A percentile compares a stretch with the other conserved stretches of the same genome.
phyloP scores from a whole-genome alignment of 139 green algal genomes.

The Nannochloris sp. region DNA sequence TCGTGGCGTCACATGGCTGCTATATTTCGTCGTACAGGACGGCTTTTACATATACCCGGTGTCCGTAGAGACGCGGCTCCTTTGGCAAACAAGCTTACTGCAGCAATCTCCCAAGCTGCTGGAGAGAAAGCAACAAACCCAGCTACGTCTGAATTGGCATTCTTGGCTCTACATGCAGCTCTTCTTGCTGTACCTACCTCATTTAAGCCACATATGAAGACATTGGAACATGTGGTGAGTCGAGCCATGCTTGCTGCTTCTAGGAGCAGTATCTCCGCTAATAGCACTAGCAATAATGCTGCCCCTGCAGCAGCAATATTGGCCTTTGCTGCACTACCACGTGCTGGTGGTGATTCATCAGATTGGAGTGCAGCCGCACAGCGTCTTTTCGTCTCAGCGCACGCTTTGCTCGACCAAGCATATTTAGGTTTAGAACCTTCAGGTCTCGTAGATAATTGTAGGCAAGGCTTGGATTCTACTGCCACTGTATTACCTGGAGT shows the following conservation, averaged over 20 bases:
- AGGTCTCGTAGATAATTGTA: not conserved
- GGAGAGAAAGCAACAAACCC: not conserved
- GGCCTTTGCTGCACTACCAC: conserved; percentile 18
- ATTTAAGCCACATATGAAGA: conserved; percentile 12
- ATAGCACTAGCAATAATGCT: not conserved
- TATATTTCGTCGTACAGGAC: conserved; percentile 29
- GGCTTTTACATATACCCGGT: conserved; percentile 40
- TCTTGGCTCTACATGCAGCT: conserved; percentile 16
- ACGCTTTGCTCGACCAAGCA: conserved; percentile 37
- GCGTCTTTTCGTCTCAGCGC: conserved; percentile 14
- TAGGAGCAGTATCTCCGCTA: too few species aligned
- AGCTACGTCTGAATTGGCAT: not conserved
- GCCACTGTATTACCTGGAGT: conserved; percentile 6
- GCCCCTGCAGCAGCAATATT: not conserved
- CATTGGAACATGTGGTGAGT: too few species aligned
- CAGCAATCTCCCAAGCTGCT: not conserved
- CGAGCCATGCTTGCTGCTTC: too few species aligned
- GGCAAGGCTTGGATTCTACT: not conserved
- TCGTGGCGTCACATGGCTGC: not conserved
- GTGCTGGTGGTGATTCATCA: conserved; percentile 18
- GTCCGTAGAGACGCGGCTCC: conserved; percentile 31
- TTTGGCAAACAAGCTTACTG: conserved; percentile 14
- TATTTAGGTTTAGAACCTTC: conserved; percentile 2
- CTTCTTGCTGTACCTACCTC: conserved; percentile 9
- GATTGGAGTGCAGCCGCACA: conserved; percentile 24